Evolutionary conservation across 179 eudicot genomes (phyloP), one percentile per base, ranked within the genome.

Genomic region (Beta macrorhiza): DNA sequence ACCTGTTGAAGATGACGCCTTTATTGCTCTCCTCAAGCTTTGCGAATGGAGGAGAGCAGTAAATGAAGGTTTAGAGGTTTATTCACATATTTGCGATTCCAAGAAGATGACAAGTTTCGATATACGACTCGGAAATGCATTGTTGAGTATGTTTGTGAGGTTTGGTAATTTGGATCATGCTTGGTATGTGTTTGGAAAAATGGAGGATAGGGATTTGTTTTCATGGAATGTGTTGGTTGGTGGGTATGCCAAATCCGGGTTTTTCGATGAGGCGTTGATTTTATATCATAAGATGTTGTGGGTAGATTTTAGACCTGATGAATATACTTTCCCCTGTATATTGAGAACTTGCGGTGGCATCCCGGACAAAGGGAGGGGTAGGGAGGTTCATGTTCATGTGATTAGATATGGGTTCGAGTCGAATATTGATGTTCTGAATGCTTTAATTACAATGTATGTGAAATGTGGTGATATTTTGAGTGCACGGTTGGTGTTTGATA

Each of bases 201-300:
- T 93, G 97, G 80, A 80, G 81, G 93, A 93, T 53, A 90, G 96
- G 20, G 86, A 92, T 85, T 80, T 92, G 83, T 92, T 92, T 82
- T 90, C 97, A 3, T 93, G 97, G 97, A 93, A 93, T 81, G 92
- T 93, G n/a, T 87, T 93, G 77, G 84, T 93, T 44, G 92, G 97
- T 56, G 97, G 97, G 85, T 90, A 90, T 83, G 94, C 91, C 0
- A 93, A 93, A 82, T 80, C 79, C 0, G 97, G 97, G 53, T 91
- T 81, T 74, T 89, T 92, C 17, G 94, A 93, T 14, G 96, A 93
- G 88, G 93, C 93, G 2, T 79, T 92, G 82, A 82, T 77, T 82
- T 80, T 93, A 91, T 93, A 93, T 80, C 92, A 88, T 78, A 84
- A 86, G 78, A 92, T 93, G 97, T 85, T 92, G 83, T 93, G 97